Percentiles rank a stretch among this genome's conserved stretches.
Conservation (phyloP, 345 rosid species). For the Heritiera fomes region DNA sequence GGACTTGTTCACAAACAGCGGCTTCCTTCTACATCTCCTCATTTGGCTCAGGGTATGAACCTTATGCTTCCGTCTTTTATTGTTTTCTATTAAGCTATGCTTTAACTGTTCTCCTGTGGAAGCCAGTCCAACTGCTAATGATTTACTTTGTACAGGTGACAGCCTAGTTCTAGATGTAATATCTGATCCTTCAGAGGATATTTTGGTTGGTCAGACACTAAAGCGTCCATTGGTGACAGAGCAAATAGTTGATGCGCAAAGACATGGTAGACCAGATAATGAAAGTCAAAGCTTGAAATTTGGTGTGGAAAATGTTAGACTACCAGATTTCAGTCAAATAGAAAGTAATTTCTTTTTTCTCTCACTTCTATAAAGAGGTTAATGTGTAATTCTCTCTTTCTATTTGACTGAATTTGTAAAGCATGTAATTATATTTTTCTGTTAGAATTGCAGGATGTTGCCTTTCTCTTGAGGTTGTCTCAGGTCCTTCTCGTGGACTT, state of each 20-base stretch:
- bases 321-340: conserved; percentile 36
- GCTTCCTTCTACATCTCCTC: conserved; percentile 51
- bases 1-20: conserved; percentile 70
- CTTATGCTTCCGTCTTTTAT: conserved; percentile 11
- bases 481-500: conserved; percentile 84
- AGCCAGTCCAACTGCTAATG: background rate
- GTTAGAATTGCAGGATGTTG: conserved; percentile 95
- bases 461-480: conserved; percentile 79
- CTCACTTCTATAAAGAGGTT: conserved; percentile 18
- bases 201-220: conserved; percentile 64
- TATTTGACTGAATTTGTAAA: conserved; percentile 41
- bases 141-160: conserved; percentile 46
- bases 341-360: conserved; percentile 66
- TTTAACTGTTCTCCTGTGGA: conserved; percentile 6
- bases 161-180: conserved; percentile 56
- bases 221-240: conserved; percentile 42
- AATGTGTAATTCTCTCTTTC: conserved; percentile 18
- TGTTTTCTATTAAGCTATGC: conserved; percentile 16
- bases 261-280: conserved; percentile 31
- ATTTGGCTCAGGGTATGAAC: conserved; percentile 43
- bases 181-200: conserved; percentile 53
- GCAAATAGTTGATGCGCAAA: conserved; percentile 44
- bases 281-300: conserved; percentile 33
- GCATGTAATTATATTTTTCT: conserved; percentile 51
- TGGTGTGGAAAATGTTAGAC: conserved; percentile 38